These are phyloP conservation scores for Taphrina pruni DNA, from an alignment of 1,139 yeast genomes.

Conservation along the genomic window DNA sequence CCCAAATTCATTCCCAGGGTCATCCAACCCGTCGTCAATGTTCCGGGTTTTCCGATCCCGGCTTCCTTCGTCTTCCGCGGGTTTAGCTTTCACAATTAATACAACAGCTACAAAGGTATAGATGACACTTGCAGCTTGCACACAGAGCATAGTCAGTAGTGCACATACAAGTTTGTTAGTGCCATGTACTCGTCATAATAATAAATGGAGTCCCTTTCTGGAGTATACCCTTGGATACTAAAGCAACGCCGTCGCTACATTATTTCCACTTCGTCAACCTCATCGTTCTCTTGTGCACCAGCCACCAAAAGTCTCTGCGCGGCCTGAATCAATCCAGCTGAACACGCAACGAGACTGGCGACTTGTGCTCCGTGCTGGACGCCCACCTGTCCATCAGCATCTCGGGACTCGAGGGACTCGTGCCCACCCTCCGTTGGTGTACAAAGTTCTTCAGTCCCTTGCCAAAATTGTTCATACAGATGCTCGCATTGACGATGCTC, in stretches of 20 bases:
- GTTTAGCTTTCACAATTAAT: too few species aligned
- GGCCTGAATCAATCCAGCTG: slow-evolving; percentile 4
- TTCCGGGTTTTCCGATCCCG: neutral
- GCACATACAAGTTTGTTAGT: too few species aligned
- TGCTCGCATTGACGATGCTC: slow-evolving; percentile 55
- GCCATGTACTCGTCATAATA: neutral
- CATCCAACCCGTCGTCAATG: neutral
- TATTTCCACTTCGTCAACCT: neutral
- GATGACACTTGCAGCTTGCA: too few species aligned
- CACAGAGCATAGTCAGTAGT: too few species aligned
- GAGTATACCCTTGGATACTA: neutral
- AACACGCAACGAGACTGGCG: neutral
- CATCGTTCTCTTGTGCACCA: too few species aligned
- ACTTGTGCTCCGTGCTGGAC: neutral
- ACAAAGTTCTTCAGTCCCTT: slow-evolving; percentile 54
- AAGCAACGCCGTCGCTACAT: neutral
- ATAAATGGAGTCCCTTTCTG: too few species aligned
- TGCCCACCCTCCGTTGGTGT: slow-evolving; percentile 27
- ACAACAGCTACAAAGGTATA: neutral
- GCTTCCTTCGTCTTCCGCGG: neutral
- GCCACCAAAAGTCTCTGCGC: too few species aligned
- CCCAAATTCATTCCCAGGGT: neutral
- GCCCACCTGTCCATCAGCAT: slow-evolving; percentile 25
- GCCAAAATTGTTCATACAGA: slow-evolving; percentile 55
- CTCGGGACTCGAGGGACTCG: slow-evolving; percentile 11